These are phyloP conservation scores for Talaromyces funiculosus DNA, from an alignment of 2,329 filamentous ascomycete species.

Conservation along the genomic window DNA sequence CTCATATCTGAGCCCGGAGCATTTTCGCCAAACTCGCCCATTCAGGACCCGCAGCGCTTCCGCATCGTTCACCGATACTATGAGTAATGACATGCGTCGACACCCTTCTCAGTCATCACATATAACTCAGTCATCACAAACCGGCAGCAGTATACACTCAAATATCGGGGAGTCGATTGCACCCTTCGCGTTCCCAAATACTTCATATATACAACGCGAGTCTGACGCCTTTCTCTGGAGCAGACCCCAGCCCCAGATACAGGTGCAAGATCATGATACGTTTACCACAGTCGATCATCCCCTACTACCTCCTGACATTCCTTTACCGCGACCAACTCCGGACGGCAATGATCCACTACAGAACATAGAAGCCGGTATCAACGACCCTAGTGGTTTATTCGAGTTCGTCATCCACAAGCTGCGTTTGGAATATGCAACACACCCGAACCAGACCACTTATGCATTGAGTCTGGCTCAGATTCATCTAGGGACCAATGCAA, in stretches of 20 bases:
- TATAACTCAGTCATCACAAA: constrained; percentile 4
- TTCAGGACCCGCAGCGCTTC: not conserved
- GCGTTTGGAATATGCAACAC: not conserved
- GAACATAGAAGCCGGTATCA: not conserved
- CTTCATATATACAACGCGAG: not conserved
- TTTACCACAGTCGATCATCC: not conserved
- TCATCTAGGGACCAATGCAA: not conserved
- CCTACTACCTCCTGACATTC: not conserved
- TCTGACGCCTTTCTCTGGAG: not conserved
- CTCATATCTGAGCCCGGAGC: not conserved
- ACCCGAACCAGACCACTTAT: not conserved
- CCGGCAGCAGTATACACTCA: constrained; percentile 3
- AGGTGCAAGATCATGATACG: not conserved
- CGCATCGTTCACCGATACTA: not conserved
- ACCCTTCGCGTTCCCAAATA: not conserved
- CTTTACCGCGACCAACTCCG: not conserved
- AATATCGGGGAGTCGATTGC: constrained; percentile 1
- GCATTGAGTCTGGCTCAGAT: not conserved
- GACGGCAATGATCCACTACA: not conserved
- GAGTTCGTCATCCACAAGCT: not conserved
- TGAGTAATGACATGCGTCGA: not conserved
- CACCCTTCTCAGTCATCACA: constrained; percentile 2
- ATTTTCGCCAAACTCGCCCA: not conserved
- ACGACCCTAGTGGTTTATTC: not conserved
- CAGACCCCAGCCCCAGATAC: not conserved